A percentile compares a stretch with the other conserved stretches of the same genome.
Evolutionary conservation across 768 basidiomycete species (phyloP).

Genomic region (Russula virescens): DNA sequence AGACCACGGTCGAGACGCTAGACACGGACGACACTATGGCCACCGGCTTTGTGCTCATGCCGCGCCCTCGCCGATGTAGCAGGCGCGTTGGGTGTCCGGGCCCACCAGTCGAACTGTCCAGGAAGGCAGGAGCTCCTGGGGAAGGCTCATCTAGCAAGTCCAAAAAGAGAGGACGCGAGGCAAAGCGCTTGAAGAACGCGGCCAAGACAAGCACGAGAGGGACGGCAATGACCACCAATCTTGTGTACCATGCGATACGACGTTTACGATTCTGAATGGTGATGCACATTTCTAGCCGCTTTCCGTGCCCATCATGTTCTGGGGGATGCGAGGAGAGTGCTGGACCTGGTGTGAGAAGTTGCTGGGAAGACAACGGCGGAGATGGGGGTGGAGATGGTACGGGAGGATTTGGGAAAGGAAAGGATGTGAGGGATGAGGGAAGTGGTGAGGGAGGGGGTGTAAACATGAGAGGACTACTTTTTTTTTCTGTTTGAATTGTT

Average conservation of each 20-base stretch:
- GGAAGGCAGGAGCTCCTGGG: constrained; percentile 22
- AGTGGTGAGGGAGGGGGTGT: constrained; percentile 40
- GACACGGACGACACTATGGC: neutral
- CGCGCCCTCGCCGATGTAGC: constrained; percentile 11
- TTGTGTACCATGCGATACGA: constrained; percentile 39
- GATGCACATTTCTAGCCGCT: neutral
- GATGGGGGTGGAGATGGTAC: neutral
- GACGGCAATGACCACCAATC: constrained; percentile 50
- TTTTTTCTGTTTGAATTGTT: too few species aligned
- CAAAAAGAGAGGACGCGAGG: constrained; percentile 43
- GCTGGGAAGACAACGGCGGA: neutral
- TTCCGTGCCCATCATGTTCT: neutral
- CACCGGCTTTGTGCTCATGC: neutral
- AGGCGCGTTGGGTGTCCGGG: neutral
- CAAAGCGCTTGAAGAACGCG: constrained; percentile 46
- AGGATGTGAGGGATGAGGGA: constrained; percentile 25
- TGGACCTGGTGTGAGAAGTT: neutral
- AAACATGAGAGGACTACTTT: constrained; percentile 28
- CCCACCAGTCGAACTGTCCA: constrained; percentile 7
- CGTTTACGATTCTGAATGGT: constrained; percentile 32
- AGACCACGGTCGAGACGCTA: neutral
- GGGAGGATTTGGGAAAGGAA: constrained; percentile 2
- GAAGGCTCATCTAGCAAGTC: constrained; percentile 35
- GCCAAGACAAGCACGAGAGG: constrained; percentile 53
- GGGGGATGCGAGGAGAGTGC: constrained; percentile 20